Evolutionary conservation across 371 early-diverging fungal species (phyloP).

Genomic region (Mortierella sp.): DNA sequence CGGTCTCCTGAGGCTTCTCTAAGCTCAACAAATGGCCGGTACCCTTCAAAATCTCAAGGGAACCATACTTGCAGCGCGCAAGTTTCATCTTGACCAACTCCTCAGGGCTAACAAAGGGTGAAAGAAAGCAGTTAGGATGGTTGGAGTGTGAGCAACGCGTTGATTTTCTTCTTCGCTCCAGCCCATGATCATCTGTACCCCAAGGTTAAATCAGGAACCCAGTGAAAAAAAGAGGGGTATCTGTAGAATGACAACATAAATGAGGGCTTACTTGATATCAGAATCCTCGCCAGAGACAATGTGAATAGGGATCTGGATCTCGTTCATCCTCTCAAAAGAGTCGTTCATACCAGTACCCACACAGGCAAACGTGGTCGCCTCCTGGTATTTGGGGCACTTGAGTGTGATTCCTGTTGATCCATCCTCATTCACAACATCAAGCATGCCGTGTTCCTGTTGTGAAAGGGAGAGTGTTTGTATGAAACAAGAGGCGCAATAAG

Average conservation of each 20-base stretch:
- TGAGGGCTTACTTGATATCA: conserved; percentile 41
- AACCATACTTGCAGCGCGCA: conserved; percentile 19
- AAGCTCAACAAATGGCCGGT: conserved; percentile 34
- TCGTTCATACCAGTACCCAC: conserved; percentile 36
- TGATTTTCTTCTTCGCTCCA: background rate
- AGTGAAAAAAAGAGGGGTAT: background rate
- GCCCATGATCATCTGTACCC: background rate
- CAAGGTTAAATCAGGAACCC: background rate
- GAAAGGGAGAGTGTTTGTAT: background rate
- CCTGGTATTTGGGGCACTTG: conserved; percentile 37
- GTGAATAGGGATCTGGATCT: conserved; percentile 43
- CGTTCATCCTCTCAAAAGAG: conserved; percentile 32
- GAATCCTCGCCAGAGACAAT: conserved; percentile 39
- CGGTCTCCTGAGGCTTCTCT: conserved; percentile 42
- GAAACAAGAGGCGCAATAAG: background rate
- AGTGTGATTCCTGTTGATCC: conserved; percentile 21
- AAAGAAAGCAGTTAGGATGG: background rate
- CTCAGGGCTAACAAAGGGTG: background rate
- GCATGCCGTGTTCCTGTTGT: conserved; percentile 22
- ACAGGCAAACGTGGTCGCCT: conserved; percentile 46
- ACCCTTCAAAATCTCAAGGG: conserved; percentile 20
- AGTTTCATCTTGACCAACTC: conserved; percentile 35
- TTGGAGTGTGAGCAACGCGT: background rate
- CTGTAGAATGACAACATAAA: background rate
- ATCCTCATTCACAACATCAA: conserved; percentile 16